Evolutionary conservation across 2,329 filamentous ascomycete genomes (phyloP).

Genomic region (Thielaviopsis populi): DNA sequence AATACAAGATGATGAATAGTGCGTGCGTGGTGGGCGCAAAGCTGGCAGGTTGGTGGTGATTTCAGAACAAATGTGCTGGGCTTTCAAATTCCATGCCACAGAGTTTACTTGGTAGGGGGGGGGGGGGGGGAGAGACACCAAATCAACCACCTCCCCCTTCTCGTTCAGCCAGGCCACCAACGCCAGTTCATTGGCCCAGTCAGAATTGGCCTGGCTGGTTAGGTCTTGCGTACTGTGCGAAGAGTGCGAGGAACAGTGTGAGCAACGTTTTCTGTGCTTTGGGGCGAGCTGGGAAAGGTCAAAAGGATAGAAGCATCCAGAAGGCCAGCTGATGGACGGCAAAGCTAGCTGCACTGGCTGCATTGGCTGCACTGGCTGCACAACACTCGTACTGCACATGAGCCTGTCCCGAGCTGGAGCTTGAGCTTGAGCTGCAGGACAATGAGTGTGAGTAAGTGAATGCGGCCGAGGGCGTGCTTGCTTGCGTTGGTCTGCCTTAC

Average conservation of each 20-base stretch:
- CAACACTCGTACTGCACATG: too few relatives aligned
- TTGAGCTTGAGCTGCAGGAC: too few relatives aligned
- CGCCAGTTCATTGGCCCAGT: constrained; percentile 4
- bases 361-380: not conserved
- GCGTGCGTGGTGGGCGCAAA: constrained; percentile 2
- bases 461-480: not conserved
- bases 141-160: not conserved
- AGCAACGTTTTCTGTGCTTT: constrained; percentile 5
- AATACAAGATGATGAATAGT: constrained; percentile 6
- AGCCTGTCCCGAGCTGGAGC: too few relatives aligned
- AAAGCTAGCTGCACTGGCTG: not conserved
- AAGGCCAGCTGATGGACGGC: not conserved
- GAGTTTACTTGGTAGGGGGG: not conserved
- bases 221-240: constrained; percentile 6
- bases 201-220: not conserved
- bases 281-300: not conserved
- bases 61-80: constrained; percentile 7
- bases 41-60: constrained; percentile 12
- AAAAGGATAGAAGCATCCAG: constrained; percentile 3
- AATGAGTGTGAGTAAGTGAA: too few relatives aligned
- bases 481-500: not conserved
- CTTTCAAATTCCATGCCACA: constrained; percentile 1
- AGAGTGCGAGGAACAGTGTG: not conserved
- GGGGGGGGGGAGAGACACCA: not conserved
- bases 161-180: not conserved